Evolutionary conservation across 768 basidiomycete genomes (phyloP).

Genomic region (Boletus subcaerulescens): DNA sequence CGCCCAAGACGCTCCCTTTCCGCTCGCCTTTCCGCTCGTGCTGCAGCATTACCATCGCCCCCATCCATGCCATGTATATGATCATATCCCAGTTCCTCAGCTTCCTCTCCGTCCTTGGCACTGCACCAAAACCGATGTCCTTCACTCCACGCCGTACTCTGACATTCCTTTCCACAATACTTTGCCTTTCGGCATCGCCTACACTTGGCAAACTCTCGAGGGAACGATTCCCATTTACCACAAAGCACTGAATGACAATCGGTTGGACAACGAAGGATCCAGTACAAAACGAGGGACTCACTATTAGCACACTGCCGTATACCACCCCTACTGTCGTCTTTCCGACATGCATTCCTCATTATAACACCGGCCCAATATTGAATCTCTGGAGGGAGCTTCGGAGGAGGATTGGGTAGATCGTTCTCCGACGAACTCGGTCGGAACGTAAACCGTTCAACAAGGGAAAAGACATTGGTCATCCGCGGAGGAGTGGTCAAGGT

Average conservation of each 20-base stretch:
- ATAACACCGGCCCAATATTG: slow-evolving; percentile 99
- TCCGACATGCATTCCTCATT: slow-evolving; percentile 98
- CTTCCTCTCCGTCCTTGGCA: slow-evolving; percentile 54
- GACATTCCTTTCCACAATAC: slow-evolving; percentile 97
- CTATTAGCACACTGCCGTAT: slow-evolving; percentile 98
- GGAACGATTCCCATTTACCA: slow-evolving; percentile 89
- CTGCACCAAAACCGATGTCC: slow-evolving; percentile 96
- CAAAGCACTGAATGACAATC: slow-evolving; percentile 66
- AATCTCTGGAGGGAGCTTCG: slow-evolving; percentile 81
- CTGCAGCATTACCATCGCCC: slow-evolving; percentile 10
- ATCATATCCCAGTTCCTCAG: slow-evolving; percentile 32
- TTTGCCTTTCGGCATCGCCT: slow-evolving; percentile 95
- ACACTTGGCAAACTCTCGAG: slow-evolving; percentile 97
- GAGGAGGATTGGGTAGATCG: slow-evolving; percentile 64
- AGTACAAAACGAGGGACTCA: slow-evolving; percentile 37
- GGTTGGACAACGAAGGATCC: neutral
- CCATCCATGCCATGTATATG: slow-evolving; percentile 13
- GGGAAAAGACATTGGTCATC: slow-evolving; percentile 90
- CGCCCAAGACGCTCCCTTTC: slow-evolving; percentile 35
- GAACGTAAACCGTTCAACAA: slow-evolving; percentile 96
- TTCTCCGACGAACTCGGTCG: slow-evolving; percentile 82
- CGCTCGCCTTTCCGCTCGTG: slow-evolving; percentile 35
- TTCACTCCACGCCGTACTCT: slow-evolving; percentile 94
- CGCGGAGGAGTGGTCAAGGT: slow-evolving; percentile 25
- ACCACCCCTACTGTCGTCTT: slow-evolving; percentile 90